Base-by-base conservation (phyloP, 1,139 yeast species). In the Pichia inconspicua region DNA sequence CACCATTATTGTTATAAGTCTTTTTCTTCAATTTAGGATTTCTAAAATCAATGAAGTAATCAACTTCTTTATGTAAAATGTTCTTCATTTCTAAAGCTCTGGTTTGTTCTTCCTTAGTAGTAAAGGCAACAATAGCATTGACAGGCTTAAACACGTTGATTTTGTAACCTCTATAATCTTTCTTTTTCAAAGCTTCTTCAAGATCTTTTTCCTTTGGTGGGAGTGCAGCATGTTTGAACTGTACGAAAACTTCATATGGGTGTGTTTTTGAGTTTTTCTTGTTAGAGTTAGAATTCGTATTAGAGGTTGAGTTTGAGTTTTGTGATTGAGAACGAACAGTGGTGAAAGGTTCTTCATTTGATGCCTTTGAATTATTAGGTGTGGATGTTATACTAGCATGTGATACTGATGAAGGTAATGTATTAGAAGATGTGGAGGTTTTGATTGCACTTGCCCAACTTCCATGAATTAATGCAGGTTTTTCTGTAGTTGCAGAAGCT, bases 31-130 rank as follows among this genome's bases (percentile, higher is more conserved):
- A 32, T 5, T 14, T 28, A 6, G 11, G 8, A 17, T 27, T 41
- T 12, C 46, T 48, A 4, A 22, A 40, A 14, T 48, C 48, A 35
- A 48, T 42, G 10, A 22, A 22, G n/a, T 41, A 42, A 3, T 40
- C 38, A 19, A 41, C 31, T n/a, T 40, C 42, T 35, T 38, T 31
- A 32, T 42, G 40, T 12, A 12, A 22, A 22, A 37, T 37, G 11
- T 22, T 34, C 12, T 25, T 15, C 15, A 22, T 34, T 7, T 41
- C 32, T 3, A 42, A n/a, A 4, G 45, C 45, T 22, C 30, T 42
- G 3, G 30, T 9, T 19, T 19, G 40, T 22, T 25, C 32, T 28
- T 42, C 45, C 9, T 22, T 25, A 14, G 40, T 27, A 7, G 32
- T 25, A 14, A 42, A 42, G 14, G n/a, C 22, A 27, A 36, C 40